These are phyloP conservation scores for Ampelomyces quisqualis DNA, from an alignment of 2,329 filamentous ascomycete genomes.

Conservation along the genomic window DNA sequence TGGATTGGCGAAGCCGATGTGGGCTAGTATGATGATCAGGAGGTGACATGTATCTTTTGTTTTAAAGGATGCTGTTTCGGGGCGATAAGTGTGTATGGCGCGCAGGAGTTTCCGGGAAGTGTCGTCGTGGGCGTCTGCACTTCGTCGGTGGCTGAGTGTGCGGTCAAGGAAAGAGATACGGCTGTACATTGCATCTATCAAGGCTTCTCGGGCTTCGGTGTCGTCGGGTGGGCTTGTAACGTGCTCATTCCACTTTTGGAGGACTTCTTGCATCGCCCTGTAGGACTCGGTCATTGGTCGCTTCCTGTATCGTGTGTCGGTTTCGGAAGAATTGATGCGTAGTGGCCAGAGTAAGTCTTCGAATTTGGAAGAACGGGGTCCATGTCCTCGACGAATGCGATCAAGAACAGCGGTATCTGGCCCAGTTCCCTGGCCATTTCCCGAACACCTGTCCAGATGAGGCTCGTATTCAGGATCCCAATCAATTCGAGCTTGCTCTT, in stretches of 20 bases:
- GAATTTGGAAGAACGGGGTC: slow-evolving; percentile 9
- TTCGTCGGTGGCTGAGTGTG: not conserved
- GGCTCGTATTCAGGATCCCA: slow-evolving; percentile 7
- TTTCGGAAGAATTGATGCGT: not conserved
- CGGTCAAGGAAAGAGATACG: slow-evolving; percentile 7
- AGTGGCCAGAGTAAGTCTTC: slow-evolving; percentile 25
- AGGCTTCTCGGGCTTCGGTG: slow-evolving; percentile 2
- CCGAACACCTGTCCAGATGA: not conserved
- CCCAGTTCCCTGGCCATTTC: not conserved
- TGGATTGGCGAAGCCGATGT: slow-evolving; percentile 14
- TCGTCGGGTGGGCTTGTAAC: slow-evolving; percentile 3
- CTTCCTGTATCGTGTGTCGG: not conserved
- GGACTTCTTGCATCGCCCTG: slow-evolving; percentile 13
- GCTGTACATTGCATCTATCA: slow-evolving; percentile 10
- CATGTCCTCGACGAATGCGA: slow-evolving; percentile 15
- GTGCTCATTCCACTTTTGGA: slow-evolving; percentile 21
- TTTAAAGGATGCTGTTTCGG: slow-evolving; percentile 19
- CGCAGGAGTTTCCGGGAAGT: slow-evolving; percentile 9
- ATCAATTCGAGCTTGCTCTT: slow-evolving; percentile 7
- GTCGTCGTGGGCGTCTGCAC: not conserved
- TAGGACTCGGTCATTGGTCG: slow-evolving; percentile 13
- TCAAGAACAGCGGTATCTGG: slow-evolving; percentile 16
- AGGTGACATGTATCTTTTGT: slow-evolving; percentile 14
- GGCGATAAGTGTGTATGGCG: slow-evolving; percentile 19
- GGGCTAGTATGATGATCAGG: slow-evolving; percentile 20